Conservation (phyloP, 352 stramenopile species). For the Globisporangium uncinulatum region DNA sequence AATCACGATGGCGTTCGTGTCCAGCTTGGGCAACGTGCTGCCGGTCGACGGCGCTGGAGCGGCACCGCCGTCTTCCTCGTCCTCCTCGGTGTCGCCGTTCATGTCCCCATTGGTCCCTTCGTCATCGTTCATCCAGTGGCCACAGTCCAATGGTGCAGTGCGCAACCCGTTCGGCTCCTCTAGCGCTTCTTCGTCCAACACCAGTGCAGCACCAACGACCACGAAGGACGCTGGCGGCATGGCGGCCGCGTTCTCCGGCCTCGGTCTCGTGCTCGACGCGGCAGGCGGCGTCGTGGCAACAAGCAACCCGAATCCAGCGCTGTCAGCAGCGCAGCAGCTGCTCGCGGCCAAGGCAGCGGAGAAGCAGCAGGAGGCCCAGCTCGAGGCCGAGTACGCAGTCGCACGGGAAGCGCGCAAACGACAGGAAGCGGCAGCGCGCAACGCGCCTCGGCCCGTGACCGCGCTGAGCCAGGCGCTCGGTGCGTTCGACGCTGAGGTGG, state of each 20-base stretch:
- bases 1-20: conserved; percentile 26
- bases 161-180: conserved; percentile 20
- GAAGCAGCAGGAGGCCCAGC: conserved; percentile 23
- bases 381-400: conserved; percentile 16
- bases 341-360: conserved; percentile 43
- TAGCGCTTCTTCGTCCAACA: neutral
- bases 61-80: neutral
- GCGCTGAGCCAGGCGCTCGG: conserved; percentile 60
- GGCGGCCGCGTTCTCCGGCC: conserved; percentile 49
- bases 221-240: conserved; percentile 19
- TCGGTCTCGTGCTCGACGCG: conserved; percentile 41
- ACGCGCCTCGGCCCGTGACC: conserved; percentile 24
- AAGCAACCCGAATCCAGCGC: neutral
- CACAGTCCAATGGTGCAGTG: conserved; percentile 6
- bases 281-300: conserved; percentile 16
- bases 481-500: conserved; percentile 50
- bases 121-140: conserved; percentile 14
- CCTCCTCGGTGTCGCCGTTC: neutral
- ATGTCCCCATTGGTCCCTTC: neutral
- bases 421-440: conserved; percentile 21
- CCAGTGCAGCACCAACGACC: neutral
- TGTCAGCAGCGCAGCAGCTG: conserved; percentile 43
- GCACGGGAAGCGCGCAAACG: conserved; percentile 21
- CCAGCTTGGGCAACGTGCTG: conserved; percentile 31
- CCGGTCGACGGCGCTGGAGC: conserved; percentile 1